Base-by-base conservation (phyloP, 805 yeast species). In the Candida oleophila region DNA sequence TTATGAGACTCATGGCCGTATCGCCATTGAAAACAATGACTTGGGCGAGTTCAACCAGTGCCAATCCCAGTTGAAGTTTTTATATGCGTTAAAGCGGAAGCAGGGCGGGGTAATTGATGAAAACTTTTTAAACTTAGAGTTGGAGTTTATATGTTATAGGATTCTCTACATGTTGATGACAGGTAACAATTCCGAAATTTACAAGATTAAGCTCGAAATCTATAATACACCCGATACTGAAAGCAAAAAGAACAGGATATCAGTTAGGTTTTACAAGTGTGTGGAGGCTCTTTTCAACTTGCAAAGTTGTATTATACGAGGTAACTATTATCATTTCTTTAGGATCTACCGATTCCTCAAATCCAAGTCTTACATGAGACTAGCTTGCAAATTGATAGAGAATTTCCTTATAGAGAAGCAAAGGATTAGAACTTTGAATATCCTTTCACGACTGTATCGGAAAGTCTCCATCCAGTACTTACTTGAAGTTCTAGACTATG, bases 41-140 rank as follows among this genome's bases (percentile, higher is more conserved):
- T 67, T 92, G 51, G 97, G 97, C 8, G 98, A 94, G 64, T 90
- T 87, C 63, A 94, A 94, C 68, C 97, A 92, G 63, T 94, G 98
- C 62, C 96, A 87, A 64, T 81, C 95, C 14, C 89, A 89, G 56
- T 67, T 94, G 43, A 80, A 80, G 51, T 71, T 77, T 39, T 68
- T 91, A 20, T 91, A 85, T 59, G 77, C 71, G 22, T 49, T 54
- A 18, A 59, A 60, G 19, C 63, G 66, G 7, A 60, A 68, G n/a
- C 55, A 53, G 28, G 58, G 54, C 22, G 53, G 61, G 3, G 69
- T 71, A 46, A 65, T 49, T n/a, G 22, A 44, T 2, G 42, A 37
- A 5, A 49, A 42, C 18, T 60, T 60, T 46, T 49, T 50, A 28
- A 44, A 48, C 14, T 39, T 49, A 5, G 71, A 73, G 53, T 68